Conservation (phyloP, 176 grass and related monocot genomes). For the Dactylis glomerata region DNA sequence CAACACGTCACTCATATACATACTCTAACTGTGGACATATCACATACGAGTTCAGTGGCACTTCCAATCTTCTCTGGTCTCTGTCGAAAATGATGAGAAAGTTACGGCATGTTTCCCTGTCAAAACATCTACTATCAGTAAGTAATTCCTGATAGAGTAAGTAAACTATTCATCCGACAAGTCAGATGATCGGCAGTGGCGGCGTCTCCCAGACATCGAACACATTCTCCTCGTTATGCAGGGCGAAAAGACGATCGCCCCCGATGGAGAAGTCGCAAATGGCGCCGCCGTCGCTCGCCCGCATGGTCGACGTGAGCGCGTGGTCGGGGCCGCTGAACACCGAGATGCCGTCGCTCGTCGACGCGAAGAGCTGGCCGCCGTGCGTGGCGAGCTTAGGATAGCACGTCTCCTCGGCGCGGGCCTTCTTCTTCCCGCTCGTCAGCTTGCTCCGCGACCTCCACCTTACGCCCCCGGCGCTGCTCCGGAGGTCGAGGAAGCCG, state of each 20-base stretch:
- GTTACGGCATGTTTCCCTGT: background rate
- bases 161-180: background rate
- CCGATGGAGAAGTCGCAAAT: constrained; percentile 93
- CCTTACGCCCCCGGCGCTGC: constrained; percentile 42
- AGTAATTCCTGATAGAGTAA: background rate
- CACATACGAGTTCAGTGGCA: background rate
- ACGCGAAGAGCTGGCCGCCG: constrained; percentile 78
- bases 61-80: background rate
- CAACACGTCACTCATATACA: background rate
- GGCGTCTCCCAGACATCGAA: constrained; percentile 89
- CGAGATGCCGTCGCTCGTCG: constrained; percentile 59
- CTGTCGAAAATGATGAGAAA: background rate
- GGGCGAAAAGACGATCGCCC: constrained; percentile 66
- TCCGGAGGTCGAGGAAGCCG: constrained; percentile 83
- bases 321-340: constrained; percentile 80
- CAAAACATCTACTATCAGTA: constrained; percentile 5
- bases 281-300: constrained; percentile 48
- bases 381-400: constrained; percentile 82
- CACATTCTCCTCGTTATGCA: constrained; percentile 82
- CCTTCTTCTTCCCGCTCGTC: constrained; percentile 36
- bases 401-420: constrained; percentile 58
- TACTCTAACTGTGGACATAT: no score
- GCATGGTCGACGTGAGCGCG: constrained; percentile 65
- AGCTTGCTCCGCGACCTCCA: constrained; percentile 90
- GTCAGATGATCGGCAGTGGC: constrained; percentile 61